These are phyloP conservation scores for Phytopythium oedochilum DNA, from an alignment of 352 stramenopile genomes.

Conservation along the genomic window DNA sequence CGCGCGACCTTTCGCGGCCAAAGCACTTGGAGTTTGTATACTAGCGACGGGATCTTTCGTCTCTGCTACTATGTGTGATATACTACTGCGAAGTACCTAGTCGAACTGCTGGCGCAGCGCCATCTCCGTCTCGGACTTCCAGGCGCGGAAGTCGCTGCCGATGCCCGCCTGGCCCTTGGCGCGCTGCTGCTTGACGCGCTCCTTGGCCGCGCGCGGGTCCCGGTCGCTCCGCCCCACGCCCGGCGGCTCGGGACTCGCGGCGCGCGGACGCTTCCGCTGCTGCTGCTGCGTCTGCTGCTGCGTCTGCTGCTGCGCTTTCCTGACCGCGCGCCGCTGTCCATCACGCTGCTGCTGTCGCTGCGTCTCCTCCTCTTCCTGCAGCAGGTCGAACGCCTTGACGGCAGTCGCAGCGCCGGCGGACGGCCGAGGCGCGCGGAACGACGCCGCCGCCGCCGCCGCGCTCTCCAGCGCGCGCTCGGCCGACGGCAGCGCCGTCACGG, in stretches of 20 bases:
- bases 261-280: slow-evolving; percentile 14
- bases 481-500: slow-evolving; percentile 24
- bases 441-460: slow-evolving; percentile 24
- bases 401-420: slow-evolving; percentile 1
- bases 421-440: slow-evolving; percentile 31
- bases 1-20: slow-evolving; percentile 4
- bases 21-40: not conserved
- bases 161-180: slow-evolving; percentile 71
- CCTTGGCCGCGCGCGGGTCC: slow-evolving; percentile 26
- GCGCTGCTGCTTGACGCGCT: slow-evolving; percentile 70
- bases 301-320: not conserved
- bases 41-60: not conserved
- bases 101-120: slow-evolving; percentile 71
- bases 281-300: slow-evolving; percentile 12
- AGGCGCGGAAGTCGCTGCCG: slow-evolving; percentile 63
- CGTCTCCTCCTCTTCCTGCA: slow-evolving; percentile 20
- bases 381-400: slow-evolving; percentile 26
- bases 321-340: not conserved
- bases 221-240: no score
- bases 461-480: slow-evolving; percentile 37
- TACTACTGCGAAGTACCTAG: no score
- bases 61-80: not conserved
- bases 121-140: slow-evolving; percentile 84
- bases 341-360: slow-evolving; percentile 9
- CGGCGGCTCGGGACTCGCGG: not conserved